These are phyloP conservation scores for Voacanga thouarsii DNA, from an alignment of 257 asterid species.

Conservation along the genomic window DNA sequence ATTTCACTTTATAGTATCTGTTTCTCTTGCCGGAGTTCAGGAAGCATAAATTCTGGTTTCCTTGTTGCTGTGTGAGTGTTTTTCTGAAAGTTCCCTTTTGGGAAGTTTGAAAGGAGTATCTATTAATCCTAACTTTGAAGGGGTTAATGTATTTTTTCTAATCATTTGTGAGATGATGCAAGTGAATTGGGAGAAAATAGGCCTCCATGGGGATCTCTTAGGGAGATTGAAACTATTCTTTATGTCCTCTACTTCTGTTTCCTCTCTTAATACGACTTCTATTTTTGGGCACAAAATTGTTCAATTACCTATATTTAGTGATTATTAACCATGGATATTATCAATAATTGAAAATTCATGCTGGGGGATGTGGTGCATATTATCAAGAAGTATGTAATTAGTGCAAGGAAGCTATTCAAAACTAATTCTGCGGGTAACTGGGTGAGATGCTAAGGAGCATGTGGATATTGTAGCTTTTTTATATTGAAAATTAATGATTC, in stretches of 20 bases:
- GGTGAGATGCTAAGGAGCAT: background rate
- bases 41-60: background rate
- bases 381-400: background rate
- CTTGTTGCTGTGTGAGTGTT: background rate
- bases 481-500: constrained; percentile 2
- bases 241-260: background rate
- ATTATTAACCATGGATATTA: background rate
- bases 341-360: background rate
- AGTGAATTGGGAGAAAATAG: background rate
- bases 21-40: background rate
- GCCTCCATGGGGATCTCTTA: background rate
- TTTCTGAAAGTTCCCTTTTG: background rate
- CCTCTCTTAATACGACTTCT: background rate
- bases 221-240: background rate
- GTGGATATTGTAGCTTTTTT: background rate
- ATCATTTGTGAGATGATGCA: background rate
- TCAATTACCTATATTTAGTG: background rate
- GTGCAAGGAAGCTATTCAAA: background rate
- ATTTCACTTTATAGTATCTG: too few species aligned
- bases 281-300: background rate
- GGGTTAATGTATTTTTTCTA: background rate
- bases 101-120: background rate
- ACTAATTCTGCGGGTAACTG: background rate
- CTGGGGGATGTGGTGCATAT: background rate
- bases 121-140: background rate